phyloP scores from a whole-genome alignment of 2,329 filamentous ascomycete species.

The Lachnellula hyalina region DNA sequence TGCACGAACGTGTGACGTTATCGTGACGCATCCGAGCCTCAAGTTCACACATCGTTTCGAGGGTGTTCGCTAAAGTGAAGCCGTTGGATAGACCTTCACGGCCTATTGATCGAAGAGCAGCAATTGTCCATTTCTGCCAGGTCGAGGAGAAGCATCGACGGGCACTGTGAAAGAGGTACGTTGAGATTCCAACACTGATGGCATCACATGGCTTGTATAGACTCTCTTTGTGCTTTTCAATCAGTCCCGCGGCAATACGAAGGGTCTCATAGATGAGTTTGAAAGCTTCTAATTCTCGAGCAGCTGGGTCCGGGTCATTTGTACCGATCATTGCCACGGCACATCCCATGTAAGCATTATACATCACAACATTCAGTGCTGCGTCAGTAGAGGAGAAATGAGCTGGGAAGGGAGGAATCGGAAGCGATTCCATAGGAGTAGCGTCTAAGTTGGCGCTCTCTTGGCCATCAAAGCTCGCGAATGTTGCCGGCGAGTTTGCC shows the following conservation, averaged over 20 bases:
- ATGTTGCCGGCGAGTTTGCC: slow-evolving; percentile 15
- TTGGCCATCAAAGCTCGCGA: not conserved
- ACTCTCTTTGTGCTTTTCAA: slow-evolving; percentile 5
- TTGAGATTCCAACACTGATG: slow-evolving; percentile 15
- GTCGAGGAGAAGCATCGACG: slow-evolving; percentile 18
- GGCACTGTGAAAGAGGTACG: slow-evolving; percentile 14
- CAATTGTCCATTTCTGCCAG: slow-evolving; percentile 17
- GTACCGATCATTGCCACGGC: slow-evolving; percentile 14
- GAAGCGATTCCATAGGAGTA: not conserved
- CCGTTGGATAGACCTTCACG: slow-evolving; percentile 17
- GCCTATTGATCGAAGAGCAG: slow-evolving; percentile 12
- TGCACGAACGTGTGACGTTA: not conserved
- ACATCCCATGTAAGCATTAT: slow-evolving; percentile 13
- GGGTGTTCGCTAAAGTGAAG: slow-evolving; percentile 10
- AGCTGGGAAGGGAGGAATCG: slow-evolving; percentile 6
- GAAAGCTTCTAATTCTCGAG: slow-evolving; percentile 11
- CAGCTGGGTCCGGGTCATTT: not conserved
- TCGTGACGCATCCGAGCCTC: slow-evolving; percentile 2
- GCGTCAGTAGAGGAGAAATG: slow-evolving; percentile 10
- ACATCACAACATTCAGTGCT: slow-evolving; percentile 15
- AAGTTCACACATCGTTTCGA: slow-evolving; percentile 15
- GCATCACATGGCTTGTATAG: slow-evolving; percentile 19
- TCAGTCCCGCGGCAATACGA: slow-evolving; percentile 9
- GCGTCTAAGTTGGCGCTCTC: not conserved
- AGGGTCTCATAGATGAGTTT: slow-evolving; percentile 16